Evolutionary conservation across 768 basidiomycete species (phyloP), one percentile per base, ranked within the genome.

Genomic region (Kockovaella imperatae): DNA sequence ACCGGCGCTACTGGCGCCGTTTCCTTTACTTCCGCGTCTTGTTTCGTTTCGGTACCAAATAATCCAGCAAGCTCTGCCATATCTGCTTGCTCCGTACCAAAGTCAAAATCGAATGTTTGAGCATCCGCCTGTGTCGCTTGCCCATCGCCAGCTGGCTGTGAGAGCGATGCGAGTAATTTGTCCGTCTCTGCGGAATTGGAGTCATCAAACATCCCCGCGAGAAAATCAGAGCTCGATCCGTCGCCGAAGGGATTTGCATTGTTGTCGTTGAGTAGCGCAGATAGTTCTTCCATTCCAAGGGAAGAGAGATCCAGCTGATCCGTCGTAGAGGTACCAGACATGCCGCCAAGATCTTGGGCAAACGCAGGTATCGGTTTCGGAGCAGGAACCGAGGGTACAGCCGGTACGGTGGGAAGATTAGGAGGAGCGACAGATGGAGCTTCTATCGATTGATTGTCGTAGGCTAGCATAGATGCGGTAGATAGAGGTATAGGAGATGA

Each of bases 41-140:
- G 11, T 35, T 6, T 14, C 17, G 6, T 26, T 5, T 25, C 42
- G 18, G 15, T 31, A 23, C 31, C 40, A 25, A 52, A 52, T 30
- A 52, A 41, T n/a, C 50, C 50, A 4, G 36, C 50, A 17, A 52
- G 28, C n/a, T 47, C 50, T 1, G 50, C 46, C 25, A 52, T 21
- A 31, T 52, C 50, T 4, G 47, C 13, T 20, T 42, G 36, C 13
- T 35, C 49, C 14, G 32, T 6, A 17, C n/a, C 29, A 18, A 31
- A 24, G 10, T 40, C 45, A 28, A 34, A 46, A 39, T 45, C 30
- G 36, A 46, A 46, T 13, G 23, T 38, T n/a, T n/a, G n/a, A 28
- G 20, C 24, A 11, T 42, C 40, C 11, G 40, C 10, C 18, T 28
- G 40, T 13, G 8, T 20, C 36, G 21, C n/a, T 32, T n/a, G 31